Conservation (phyloP, 352 stramenopile genomes). For the Globisporangium heterothallicum region DNA sequence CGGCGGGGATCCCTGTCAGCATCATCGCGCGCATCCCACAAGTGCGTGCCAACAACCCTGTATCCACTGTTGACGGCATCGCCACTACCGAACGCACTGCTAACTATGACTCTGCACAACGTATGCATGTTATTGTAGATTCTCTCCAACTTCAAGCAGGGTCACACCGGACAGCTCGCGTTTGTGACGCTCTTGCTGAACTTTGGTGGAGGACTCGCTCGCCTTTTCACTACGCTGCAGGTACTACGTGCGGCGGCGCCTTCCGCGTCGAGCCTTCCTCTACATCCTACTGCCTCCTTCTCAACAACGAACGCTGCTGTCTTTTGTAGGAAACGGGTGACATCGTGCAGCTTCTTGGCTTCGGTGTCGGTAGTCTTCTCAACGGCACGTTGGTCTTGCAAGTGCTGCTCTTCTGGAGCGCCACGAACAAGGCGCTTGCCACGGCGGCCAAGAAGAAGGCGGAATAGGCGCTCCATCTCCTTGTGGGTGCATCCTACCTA, state of each 20-base stretch:
- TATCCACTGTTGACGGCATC: no score
- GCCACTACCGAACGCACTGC: no score
- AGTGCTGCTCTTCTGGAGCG: conserved; percentile 76
- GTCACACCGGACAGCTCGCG: conserved; percentile 85
- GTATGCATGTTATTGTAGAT: conserved; percentile 57
- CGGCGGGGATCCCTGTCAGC: conserved; percentile 68
- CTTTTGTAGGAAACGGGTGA: conserved; percentile 63
- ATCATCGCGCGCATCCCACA: conserved; percentile 79
- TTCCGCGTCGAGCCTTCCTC: background rate
- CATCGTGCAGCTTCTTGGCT: conserved; percentile 59
- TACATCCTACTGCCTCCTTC: background rate
- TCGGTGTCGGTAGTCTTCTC: conserved; percentile 65
- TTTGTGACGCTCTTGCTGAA: conserved; percentile 84
- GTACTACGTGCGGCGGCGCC: conserved; percentile 5
- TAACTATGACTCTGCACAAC: no score
- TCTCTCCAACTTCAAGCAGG: conserved; percentile 85
- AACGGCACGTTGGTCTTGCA: conserved; percentile 78
- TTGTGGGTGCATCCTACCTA: background rate
- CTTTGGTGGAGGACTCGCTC: conserved; percentile 70
- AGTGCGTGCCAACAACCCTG: conserved; percentile 20
- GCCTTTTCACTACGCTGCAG: conserved; percentile 86
- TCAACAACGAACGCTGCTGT: background rate
- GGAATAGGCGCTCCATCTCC: conserved; percentile 24
- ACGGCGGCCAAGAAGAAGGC: conserved; percentile 65
- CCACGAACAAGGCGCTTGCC: conserved; percentile 68